Conservation (phyloP, 1,284 basidiomycete species). For the Meira nashicola region DNA sequence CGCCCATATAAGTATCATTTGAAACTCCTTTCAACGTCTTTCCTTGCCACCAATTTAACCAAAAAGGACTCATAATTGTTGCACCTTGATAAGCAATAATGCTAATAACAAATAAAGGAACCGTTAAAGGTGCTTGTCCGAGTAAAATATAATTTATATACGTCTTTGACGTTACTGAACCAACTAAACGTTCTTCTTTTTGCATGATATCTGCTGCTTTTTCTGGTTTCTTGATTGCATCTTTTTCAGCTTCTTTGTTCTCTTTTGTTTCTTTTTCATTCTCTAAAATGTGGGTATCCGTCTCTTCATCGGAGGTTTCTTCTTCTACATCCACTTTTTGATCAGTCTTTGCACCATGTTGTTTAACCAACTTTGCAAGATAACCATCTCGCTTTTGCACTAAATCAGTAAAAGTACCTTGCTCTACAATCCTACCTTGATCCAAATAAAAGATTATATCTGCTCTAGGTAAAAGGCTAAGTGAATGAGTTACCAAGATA, state of each 20-base stretch:
- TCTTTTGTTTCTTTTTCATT: slow-evolving; percentile 44
- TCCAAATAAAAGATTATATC: slow-evolving; percentile 24
- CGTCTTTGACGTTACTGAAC: slow-evolving; percentile 17
- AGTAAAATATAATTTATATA: slow-evolving; percentile 23
- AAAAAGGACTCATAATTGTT: slow-evolving; percentile 24
- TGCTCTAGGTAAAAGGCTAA: slow-evolving; percentile 16
- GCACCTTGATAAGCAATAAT: slow-evolving; percentile 24
- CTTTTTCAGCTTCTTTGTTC: slow-evolving; percentile 2
- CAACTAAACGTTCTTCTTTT: slow-evolving; percentile 18
- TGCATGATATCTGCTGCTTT: slow-evolving; percentile 17
- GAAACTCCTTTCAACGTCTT: slow-evolving; percentile 8
- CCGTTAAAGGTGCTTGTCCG: slow-evolving; percentile 15
- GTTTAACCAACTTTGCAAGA: slow-evolving; percentile 9
- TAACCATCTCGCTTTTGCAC: slow-evolving; percentile 63
- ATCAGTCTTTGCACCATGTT: neutral
- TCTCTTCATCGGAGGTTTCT: slow-evolving; percentile 51
- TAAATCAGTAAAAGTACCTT: slow-evolving; percentile 69
- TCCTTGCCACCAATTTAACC: slow-evolving; percentile 27
- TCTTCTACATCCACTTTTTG: slow-evolving; percentile 44
- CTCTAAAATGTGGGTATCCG: slow-evolving; percentile 24
- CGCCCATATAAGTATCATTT: slow-evolving; percentile 27
- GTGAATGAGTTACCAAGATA: slow-evolving; percentile 26
- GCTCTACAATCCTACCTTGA: slow-evolving; percentile 39
- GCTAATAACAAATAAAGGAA: slow-evolving; percentile 18
- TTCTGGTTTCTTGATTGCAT: slow-evolving; percentile 5